Evolutionary conservation across 805 yeast genomes (phyloP).

Genomic region (Barnettozyma populi): DNA sequence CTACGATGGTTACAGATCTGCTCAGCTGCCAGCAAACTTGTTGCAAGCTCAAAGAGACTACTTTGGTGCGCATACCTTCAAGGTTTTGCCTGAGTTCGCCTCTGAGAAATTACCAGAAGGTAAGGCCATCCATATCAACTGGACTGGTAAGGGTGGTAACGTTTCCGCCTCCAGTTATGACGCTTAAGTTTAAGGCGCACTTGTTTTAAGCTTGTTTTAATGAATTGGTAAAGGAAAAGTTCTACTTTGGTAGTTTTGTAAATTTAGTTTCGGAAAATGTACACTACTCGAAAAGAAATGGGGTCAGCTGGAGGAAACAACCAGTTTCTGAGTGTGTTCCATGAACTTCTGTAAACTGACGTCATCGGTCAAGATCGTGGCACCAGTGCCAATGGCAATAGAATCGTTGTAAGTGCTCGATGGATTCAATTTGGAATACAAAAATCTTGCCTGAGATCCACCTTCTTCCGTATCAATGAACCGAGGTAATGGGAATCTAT

Average conservation of each 20-base stretch:
- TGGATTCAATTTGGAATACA: slow-evolving; percentile 66
- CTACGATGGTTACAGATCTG: slow-evolving; percentile 99
- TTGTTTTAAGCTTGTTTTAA: background rate
- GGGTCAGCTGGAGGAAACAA: slow-evolving; percentile 13
- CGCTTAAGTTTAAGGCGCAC: slow-evolving; percentile 46
- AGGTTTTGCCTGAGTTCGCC: slow-evolving; percentile 83
- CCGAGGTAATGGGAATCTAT: slow-evolving; percentile 67
- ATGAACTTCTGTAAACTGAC: slow-evolving; percentile 21
- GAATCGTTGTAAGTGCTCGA: slow-evolving; percentile 45
- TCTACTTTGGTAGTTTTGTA: background rate
- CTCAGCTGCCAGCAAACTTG: slow-evolving; percentile 92
- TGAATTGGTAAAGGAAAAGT: background rate
- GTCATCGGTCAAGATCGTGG: slow-evolving; percentile 53
- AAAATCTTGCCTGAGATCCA: slow-evolving; percentile 69
- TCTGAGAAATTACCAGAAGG: slow-evolving; percentile 71
- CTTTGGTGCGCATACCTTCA: slow-evolving; percentile 99
- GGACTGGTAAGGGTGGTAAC: slow-evolving; percentile 99
- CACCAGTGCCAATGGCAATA: slow-evolving; percentile 31
- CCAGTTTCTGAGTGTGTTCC: slow-evolving; percentile 33
- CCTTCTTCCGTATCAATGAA: slow-evolving; percentile 72
- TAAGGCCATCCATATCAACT: slow-evolving; percentile 89
- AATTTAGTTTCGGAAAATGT: background rate
- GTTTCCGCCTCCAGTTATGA: slow-evolving; percentile 91
- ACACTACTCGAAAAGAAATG: background rate
- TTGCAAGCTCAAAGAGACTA: slow-evolving; percentile 99